These are phyloP conservation scores for Clavaria fumosa DNA, from an alignment of 768 basidiomycete genomes.

Conservation along the genomic window DNA sequence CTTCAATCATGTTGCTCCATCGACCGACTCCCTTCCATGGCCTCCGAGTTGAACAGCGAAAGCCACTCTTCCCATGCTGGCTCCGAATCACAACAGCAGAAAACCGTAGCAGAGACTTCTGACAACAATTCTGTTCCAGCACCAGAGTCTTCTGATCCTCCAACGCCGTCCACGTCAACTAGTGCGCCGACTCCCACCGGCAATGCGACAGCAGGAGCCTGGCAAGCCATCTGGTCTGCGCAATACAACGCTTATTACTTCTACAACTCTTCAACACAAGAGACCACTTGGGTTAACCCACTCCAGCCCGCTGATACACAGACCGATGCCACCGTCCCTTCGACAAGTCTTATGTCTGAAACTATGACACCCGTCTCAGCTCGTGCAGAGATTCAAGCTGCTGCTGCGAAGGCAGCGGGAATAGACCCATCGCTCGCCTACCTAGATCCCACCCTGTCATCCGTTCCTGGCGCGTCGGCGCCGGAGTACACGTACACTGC, in stretches of 20 bases:
- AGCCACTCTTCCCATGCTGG: no score
- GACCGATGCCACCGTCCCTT: slow-evolving; percentile 4
- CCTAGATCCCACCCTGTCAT: slow-evolving; percentile 56
- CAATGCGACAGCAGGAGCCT: slow-evolving; percentile 17
- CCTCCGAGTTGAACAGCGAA: no score
- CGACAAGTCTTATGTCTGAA: slow-evolving; percentile 13
- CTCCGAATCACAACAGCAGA: no score
- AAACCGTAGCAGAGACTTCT: no score
- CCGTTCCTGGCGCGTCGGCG: slow-evolving; percentile 19
- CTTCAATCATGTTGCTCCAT: no score
- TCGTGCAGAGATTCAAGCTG: slow-evolving; percentile 39
- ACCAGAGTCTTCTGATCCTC: no score
- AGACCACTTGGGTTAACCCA: slow-evolving; percentile 80
- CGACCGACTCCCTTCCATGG: no score
- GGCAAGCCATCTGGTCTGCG: slow-evolving; percentile 75
- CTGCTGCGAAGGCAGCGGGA: slow-evolving; percentile 60
- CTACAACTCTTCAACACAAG: slow-evolving; percentile 55
- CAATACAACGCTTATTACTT: slow-evolving; percentile 76
- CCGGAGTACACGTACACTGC: slow-evolving; percentile 38
- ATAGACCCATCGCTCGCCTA: slow-evolving; percentile 73
- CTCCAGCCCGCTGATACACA: slow-evolving; percentile 25
- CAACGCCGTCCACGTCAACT: no score
- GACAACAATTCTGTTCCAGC: no score
- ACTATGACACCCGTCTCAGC: slow-evolving; percentile 11
- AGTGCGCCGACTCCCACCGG: no score